Percentiles rank a stretch among this genome's conserved stretches.
phyloP scores from a whole-genome alignment of 169 alveolate species.

The Plasmodium ovale region DNA sequence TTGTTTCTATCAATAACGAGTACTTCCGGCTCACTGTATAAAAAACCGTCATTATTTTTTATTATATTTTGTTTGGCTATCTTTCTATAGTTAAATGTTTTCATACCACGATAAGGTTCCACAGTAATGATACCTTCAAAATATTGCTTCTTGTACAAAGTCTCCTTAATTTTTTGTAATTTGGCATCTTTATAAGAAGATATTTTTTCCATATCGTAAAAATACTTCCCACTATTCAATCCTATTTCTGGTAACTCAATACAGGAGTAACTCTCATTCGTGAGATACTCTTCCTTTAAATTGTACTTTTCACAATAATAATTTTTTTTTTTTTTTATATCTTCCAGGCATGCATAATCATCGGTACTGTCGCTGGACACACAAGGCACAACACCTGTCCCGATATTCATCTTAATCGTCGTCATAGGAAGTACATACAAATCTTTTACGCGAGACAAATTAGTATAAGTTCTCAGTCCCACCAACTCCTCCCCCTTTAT shows the following conservation, averaged over 20 bases:
- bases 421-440: constrained; percentile 98
- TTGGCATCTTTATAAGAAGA: constrained; percentile 94
- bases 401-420: constrained; percentile 95
- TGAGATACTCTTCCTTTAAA: constrained; percentile 82
- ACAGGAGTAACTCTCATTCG: constrained; percentile 93
- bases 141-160: constrained; percentile 96
- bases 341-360: constrained; percentile 96
- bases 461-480: constrained; percentile 95
- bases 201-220: constrained; percentile 88
- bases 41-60: constrained; percentile 83
- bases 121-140: constrained; percentile 96
- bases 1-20: constrained; percentile 96
- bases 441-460: constrained; percentile 91
- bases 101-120: constrained; percentile 93
- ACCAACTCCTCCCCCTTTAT: constrained; percentile 93
- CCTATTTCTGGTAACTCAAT: constrained; percentile 93
- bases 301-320: constrained; percentile 85
- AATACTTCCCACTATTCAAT: constrained; percentile 84
- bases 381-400: constrained; percentile 99
- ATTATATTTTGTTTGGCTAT: constrained; percentile 82
- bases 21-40: constrained; percentile 97
- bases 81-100: constrained; percentile 89
- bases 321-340: constrained; percentile 91
- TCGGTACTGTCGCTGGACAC: constrained; percentile 99
- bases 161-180: constrained; percentile 96